A percentile compares a stretch with the other conserved stretches of the same genome.
Evolutionary conservation across 768 basidiomycete species (phyloP).

Genomic region (Termitomyces sp.): DNA sequence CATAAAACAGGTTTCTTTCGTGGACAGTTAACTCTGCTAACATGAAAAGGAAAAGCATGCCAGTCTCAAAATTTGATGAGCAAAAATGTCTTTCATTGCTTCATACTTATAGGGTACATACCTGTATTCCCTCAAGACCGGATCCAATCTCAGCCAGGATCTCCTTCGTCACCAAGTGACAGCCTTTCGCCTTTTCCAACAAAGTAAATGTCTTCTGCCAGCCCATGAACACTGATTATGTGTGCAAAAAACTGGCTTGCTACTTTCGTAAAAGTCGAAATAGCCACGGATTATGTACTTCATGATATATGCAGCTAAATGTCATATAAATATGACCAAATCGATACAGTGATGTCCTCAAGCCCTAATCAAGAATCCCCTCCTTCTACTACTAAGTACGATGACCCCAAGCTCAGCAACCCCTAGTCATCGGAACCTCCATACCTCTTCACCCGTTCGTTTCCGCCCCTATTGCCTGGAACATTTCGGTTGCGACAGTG

Average conservation of each 20-base stretch:
- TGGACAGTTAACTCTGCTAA: constrained; percentile 24
- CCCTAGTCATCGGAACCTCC: constrained; percentile 18
- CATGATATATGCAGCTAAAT: background rate
- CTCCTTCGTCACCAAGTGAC: constrained; percentile 81
- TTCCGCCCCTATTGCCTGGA: constrained; percentile 85
- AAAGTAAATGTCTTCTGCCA: constrained; percentile 87
- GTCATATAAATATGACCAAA: background rate
- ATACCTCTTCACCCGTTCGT: constrained; percentile 49
- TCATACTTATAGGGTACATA: constrained; percentile 15
- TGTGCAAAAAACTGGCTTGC: background rate
- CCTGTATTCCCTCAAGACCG: constrained; percentile 65
- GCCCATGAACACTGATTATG: constrained; percentile 45
- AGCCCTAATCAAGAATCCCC: background rate
- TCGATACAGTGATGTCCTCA: background rate
- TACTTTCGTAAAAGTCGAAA: background rate
- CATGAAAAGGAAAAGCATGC: constrained; percentile 90
- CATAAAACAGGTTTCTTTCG: background rate
- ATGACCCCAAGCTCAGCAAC: too few relatives aligned
- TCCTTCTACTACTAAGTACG: background rate
- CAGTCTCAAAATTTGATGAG: constrained; percentile 41
- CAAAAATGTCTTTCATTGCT: background rate
- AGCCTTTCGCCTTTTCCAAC: constrained; percentile 49
- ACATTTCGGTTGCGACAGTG: constrained; percentile 88
- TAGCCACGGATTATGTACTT: background rate
- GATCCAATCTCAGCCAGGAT: constrained; percentile 59